A percentile compares a stretch with the other conserved stretches of the same genome.
These are phyloP conservation scores for Schizosaccharomyces cryophilus DNA, from an alignment of 805 yeast genomes.

Conservation along the genomic window DNA sequence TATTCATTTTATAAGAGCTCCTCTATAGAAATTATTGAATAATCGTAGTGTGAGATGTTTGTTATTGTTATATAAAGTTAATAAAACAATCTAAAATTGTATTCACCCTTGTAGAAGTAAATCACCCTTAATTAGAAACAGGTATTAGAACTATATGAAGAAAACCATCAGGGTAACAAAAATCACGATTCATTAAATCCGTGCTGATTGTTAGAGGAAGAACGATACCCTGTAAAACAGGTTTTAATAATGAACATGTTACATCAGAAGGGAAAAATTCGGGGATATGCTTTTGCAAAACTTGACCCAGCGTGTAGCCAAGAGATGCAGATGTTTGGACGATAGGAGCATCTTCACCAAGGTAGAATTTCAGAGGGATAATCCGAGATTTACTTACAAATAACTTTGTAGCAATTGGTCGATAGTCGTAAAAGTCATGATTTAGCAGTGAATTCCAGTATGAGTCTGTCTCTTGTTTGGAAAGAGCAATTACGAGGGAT, in stretches of 20 bases:
- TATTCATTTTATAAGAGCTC: no score
- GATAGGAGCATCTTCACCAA: background rate
- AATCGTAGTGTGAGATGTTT: background rate
- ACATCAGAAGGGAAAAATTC: background rate
- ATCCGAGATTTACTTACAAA: background rate
- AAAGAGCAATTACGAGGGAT: background rate
- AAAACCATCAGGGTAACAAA: background rate
- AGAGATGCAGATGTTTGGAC: background rate
- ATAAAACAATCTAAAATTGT: no score
- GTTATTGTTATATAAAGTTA: background rate
- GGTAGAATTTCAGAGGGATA: background rate
- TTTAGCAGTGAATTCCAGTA: background rate
- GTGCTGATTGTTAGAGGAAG: background rate
- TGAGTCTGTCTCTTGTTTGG: background rate
- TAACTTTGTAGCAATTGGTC: background rate
- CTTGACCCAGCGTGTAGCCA: background rate
- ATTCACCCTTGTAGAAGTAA: background rate
- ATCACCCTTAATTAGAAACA: background rate
- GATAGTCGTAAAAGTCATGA: background rate
- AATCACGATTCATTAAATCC: background rate
- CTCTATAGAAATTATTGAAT: no score
- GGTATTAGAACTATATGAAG: background rate
- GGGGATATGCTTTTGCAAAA: background rate
- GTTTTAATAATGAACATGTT: background rate
- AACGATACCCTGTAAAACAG: background rate